Evolutionary conservation across 2,329 filamentous ascomycete species (phyloP).

Genomic region (Curvularia eragrostidis): DNA sequence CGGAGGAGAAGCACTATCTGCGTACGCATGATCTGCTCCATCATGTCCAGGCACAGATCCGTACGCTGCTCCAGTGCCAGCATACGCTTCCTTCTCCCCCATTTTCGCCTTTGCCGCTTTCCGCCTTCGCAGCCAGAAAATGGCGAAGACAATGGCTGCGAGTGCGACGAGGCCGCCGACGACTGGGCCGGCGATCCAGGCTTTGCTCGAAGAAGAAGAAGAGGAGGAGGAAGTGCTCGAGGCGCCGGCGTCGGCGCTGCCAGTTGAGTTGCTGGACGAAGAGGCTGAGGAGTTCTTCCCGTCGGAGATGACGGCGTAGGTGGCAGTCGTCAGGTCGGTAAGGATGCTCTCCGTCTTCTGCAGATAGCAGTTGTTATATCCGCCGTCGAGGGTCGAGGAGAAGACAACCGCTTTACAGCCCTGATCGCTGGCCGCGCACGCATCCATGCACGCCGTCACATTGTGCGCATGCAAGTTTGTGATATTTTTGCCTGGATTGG

Average conservation of each 20-base stretch:
- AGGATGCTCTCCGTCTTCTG: constrained; percentile 40
- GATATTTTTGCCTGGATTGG: constrained; percentile 40
- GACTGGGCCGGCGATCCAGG: constrained; percentile 42
- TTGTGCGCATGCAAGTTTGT: constrained; percentile 38
- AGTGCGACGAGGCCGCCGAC: constrained; percentile 29
- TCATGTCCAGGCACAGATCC: constrained; percentile 15
- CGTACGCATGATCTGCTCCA: constrained; percentile 4
- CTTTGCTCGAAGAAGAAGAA: constrained; percentile 20
- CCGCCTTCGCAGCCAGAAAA: constrained; percentile 28
- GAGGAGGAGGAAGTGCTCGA: not conserved
- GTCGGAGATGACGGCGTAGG: constrained; percentile 30
- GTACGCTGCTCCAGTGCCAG: not conserved
- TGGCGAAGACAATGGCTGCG: constrained; percentile 22
- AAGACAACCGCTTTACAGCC: constrained; percentile 39
- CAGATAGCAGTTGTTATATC: constrained; percentile 44
- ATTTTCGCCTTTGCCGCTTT: not conserved
- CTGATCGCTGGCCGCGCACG: constrained; percentile 31
- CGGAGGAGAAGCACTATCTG: not conserved
- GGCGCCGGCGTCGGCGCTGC: not conserved
- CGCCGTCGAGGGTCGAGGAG: constrained; percentile 31
- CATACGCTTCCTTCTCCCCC: not conserved
- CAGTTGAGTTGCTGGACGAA: not conserved
- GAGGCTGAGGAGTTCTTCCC: constrained; percentile 12
- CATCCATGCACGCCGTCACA: constrained; percentile 40
- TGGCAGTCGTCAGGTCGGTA: constrained; percentile 24